Percentiles rank a stretch among this genome's conserved stretches.
Conservation (phyloP, 2,329 filamentous ascomycete species). For the Cytospora paraplurivora region DNA sequence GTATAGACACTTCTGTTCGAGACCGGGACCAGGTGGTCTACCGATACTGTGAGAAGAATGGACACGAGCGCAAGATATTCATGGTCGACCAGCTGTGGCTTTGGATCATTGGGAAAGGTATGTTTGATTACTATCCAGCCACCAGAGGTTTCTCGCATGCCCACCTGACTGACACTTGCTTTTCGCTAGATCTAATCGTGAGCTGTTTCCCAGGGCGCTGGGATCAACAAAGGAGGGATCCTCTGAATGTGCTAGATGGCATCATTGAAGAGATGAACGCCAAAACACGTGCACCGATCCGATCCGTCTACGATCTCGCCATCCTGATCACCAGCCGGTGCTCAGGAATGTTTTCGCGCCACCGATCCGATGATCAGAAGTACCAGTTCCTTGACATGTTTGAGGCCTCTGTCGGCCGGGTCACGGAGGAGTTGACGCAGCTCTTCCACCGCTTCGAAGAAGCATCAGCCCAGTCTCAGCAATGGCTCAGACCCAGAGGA, state of each 20-base stretch:
- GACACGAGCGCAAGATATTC: conserved; percentile 58
- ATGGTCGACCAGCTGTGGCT: conserved; percentile 73
- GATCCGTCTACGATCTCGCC: conserved; percentile 63
- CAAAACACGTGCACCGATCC: conserved; percentile 61
- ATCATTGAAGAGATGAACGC: conserved; percentile 68
- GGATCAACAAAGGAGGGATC: conserved; percentile 62
- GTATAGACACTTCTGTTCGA: conserved; percentile 60
- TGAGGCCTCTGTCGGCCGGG: conserved; percentile 60
- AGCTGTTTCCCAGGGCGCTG: conserved; percentile 61
- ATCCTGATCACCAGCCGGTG: conserved; percentile 63
- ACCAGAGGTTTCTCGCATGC: background rate
- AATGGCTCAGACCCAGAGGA: conserved; percentile 47
- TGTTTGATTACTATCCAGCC: background rate
- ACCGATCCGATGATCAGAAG: conserved; percentile 58
- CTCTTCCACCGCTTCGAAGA: conserved; percentile 62
- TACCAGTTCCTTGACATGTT: conserved; percentile 71
- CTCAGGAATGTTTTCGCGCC: conserved; percentile 62
- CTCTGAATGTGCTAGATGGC: conserved; percentile 63
- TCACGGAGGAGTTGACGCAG: conserved; percentile 56
- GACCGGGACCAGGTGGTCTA: conserved; percentile 68
- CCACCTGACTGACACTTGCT: conserved; percentile 24
- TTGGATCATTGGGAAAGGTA: conserved; percentile 55
- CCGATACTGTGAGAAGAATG: conserved; percentile 50
- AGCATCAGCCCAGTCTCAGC: conserved; percentile 58
- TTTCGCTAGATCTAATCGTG: conserved; percentile 56